A percentile compares a stretch with the other conserved stretches of the same genome.
phyloP scores from a whole-genome alignment of 345 rosid genomes.

The Boechera retrofracta region DNA sequence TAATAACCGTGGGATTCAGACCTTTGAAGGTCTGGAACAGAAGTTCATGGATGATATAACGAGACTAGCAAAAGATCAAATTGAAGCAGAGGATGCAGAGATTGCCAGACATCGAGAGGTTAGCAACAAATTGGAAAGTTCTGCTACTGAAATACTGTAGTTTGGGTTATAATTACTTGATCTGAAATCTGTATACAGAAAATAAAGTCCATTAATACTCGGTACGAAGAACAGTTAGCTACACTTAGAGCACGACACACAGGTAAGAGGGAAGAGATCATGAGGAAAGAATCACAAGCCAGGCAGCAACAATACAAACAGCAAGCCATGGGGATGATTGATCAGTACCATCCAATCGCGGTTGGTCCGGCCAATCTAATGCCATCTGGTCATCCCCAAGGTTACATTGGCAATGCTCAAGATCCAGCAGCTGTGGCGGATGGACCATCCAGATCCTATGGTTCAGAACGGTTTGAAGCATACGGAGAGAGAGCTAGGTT shows the following conservation, averaged over 20 bases:
- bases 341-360: slow-evolving; percentile 51
- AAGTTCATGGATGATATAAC: slow-evolving; percentile 71
- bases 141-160: slow-evolving; percentile 16
- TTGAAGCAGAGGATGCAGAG: slow-evolving; percentile 84
- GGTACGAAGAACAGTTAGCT: slow-evolving; percentile 69
- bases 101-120: slow-evolving; percentile 87
- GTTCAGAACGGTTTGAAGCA: slow-evolving; percentile 57
- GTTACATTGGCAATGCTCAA: slow-evolving; percentile 48
- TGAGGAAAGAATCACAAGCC: slow-evolving; percentile 65
- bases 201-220: slow-evolving; percentile 67
- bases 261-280: slow-evolving; percentile 73
- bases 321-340: slow-evolving; percentile 52
- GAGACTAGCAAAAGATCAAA: slow-evolving; percentile 74
- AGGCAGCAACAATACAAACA: slow-evolving; percentile 71
- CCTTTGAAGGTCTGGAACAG: slow-evolving; percentile 73
- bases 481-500: slow-evolving; percentile 63
- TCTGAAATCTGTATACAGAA: slow-evolving; percentile 54
- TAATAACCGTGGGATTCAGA: slow-evolving; percentile 51
- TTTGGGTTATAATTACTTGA: background rate
- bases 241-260: slow-evolving; percentile 68
- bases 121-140: slow-evolving; percentile 25
- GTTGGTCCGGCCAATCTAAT: slow-evolving; percentile 45
- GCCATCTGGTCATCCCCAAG: slow-evolving; percentile 56
- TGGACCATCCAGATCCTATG: slow-evolving; percentile 55
- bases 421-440: slow-evolving; percentile 56